Conservation (phyloP, 768 basidiomycete species). For the Mrakia frigida region DNA sequence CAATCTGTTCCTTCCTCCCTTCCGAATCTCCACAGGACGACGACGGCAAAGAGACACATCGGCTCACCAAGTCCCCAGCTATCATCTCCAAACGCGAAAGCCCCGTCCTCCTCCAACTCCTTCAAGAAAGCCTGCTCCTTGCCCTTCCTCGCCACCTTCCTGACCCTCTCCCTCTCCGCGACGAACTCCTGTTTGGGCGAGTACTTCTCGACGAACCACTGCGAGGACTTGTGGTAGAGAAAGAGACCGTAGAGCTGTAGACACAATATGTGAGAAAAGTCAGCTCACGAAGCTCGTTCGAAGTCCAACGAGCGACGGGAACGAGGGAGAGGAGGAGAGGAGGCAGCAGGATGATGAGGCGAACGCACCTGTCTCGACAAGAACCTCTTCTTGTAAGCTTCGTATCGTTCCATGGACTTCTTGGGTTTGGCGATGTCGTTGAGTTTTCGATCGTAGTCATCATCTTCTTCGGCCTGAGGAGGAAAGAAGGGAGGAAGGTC, state of each 20-base stretch:
- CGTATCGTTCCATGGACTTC: slow-evolving; percentile 73
- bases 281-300: slow-evolving; percentile 19
- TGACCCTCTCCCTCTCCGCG: slow-evolving; percentile 67
- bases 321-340: neutral
- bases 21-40: neutral
- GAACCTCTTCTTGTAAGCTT: slow-evolving; percentile 91
- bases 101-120: slow-evolving; percentile 77
- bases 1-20: neutral
- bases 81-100: slow-evolving; percentile 56
- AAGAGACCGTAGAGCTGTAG: slow-evolving; percentile 87
- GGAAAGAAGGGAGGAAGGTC: slow-evolving; percentile 68
- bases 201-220: slow-evolving; percentile 96
- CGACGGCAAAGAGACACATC: neutral
- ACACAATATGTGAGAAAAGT: slow-evolving; percentile 6
- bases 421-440: slow-evolving; percentile 54
- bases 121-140: slow-evolving; percentile 65
- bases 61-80: slow-evolving; percentile 33
- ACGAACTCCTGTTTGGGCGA: slow-evolving; percentile 68
- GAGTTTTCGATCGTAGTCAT: slow-evolving; percentile 63
- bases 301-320: neutral
- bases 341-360: neutral
- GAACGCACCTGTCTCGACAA: slow-evolving; percentile 75
- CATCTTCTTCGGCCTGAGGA: slow-evolving; percentile 56
- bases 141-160: slow-evolving; percentile 78
- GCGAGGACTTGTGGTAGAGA: slow-evolving; percentile 88